Evolutionary conservation across 495 filamentous ascomycete species (phyloP).

Genomic region (Penicillium coffeae): DNA sequence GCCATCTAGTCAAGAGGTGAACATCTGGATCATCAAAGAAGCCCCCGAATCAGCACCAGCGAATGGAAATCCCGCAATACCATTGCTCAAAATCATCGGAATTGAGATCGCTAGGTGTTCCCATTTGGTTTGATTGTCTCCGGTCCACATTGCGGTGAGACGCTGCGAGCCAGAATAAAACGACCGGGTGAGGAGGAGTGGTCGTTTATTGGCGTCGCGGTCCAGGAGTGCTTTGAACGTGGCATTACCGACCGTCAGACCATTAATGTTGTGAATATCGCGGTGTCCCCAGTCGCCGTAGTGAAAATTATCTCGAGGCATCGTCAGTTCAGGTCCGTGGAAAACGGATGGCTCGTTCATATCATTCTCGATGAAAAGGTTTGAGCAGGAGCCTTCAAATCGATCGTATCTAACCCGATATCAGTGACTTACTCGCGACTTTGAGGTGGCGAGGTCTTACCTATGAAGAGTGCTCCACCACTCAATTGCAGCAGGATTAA

Average conservation of each 20-base stretch:
- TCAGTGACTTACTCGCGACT: too few species aligned
- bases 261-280: conserved; percentile 92
- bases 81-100: conserved; percentile 89
- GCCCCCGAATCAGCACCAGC: conserved; percentile 90
- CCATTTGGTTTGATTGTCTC: conserved; percentile 93
- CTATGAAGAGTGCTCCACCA: conserved; percentile 92
- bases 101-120: conserved; percentile 77
- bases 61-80: conserved; percentile 91
- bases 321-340: conserved; percentile 90
- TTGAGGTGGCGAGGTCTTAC: too few species aligned
- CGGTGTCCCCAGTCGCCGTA: conserved; percentile 92
- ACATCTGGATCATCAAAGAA: conserved; percentile 96
- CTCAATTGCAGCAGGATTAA: conserved; percentile 76
- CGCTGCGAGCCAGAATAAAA: conserved; percentile 91
- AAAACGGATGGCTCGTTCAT: conserved; percentile 99
- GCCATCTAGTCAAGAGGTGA: conserved; percentile 90
- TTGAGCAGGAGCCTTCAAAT: conserved; percentile 77
- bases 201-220: conserved; percentile 78
- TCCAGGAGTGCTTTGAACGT: conserved; percentile 78
- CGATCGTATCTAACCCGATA: conserved; percentile 76
- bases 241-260: conserved; percentile 89
- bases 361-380: conserved; percentile 96
- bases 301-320: conserved; percentile 97
- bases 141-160: conserved; percentile 94
- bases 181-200: conserved; percentile 88